Evolutionary conservation across 257 asterid genomes (phyloP).

Genomic region (Mitragyna speciosa): DNA sequence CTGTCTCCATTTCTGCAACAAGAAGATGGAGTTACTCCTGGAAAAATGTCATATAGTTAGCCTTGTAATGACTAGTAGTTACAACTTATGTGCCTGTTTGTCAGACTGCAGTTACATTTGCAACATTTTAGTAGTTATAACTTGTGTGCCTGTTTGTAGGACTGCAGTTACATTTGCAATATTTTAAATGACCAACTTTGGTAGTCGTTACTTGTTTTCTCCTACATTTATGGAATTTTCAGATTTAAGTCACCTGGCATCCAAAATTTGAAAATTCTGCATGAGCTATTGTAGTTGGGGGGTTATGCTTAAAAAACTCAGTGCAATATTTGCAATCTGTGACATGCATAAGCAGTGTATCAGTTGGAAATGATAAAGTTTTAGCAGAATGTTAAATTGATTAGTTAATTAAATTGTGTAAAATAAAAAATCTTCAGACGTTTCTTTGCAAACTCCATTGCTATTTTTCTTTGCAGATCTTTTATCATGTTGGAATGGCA

Average conservation of each 20-base stretch:
- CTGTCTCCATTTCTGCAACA: neutral
- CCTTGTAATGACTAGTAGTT: neutral
- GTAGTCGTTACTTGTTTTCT: neutral
- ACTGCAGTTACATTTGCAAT: neutral
- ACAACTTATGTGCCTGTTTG: neutral
- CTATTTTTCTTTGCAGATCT: conserved; percentile 52
- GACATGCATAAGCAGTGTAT: neutral
- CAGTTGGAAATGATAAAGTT: neutral
- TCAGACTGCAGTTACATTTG: neutral
- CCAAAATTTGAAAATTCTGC: neutral
- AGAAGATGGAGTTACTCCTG: neutral
- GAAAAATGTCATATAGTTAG: neutral
- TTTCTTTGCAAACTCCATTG: neutral
- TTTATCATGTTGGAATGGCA: conserved; percentile 91
- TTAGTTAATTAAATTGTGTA: neutral
- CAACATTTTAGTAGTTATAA: neutral
- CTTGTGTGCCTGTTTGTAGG: neutral
- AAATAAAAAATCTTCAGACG: neutral
- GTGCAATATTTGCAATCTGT: neutral
- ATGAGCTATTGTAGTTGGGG: neutral
- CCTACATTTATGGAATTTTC: no score
- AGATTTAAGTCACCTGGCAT: neutral
- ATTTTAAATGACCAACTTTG: neutral
- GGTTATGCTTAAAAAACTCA: neutral
- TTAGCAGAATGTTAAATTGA: neutral